These are phyloP conservation scores for Ophiostoma populinum DNA, from an alignment of 2,329 filamentous ascomycete species.

Conservation along the genomic window DNA sequence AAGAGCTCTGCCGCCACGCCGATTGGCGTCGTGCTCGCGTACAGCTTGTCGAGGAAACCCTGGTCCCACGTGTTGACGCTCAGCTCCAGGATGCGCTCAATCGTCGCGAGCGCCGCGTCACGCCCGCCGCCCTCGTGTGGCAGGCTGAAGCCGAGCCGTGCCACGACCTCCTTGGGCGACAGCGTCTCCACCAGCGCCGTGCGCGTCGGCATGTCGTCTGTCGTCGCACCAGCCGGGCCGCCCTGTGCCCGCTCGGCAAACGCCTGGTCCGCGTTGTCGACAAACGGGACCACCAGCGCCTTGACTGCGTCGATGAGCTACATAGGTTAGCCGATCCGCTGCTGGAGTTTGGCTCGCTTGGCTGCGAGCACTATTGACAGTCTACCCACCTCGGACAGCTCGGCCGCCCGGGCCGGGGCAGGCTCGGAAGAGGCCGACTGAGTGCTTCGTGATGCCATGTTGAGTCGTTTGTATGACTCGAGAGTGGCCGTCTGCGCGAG, in stretches of 20 bases:
- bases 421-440: not conserved
- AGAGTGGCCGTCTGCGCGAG: not conserved
- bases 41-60: conserved; percentile 90
- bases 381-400: conserved; percentile 17
- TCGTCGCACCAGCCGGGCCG: conserved; percentile 24
- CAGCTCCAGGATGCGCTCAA: conserved; percentile 58
- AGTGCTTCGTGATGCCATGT: not conserved
- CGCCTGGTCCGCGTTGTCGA: conserved; percentile 51
- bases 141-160: conserved; percentile 40
- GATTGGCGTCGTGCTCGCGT: conserved; percentile 73
- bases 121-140: conserved; percentile 44
- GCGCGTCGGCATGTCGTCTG: conserved; percentile 21
- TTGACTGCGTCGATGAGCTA: conserved; percentile 54
- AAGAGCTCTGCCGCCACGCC: conserved; percentile 75
- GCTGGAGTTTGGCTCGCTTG: no score
- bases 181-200: conserved; percentile 48
- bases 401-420: conserved; percentile 14
- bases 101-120: conserved; percentile 54
- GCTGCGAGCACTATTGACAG: no score
- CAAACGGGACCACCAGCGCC: conserved; percentile 51
- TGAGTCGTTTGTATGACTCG: not conserved
- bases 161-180: conserved; percentile 37
- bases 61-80: conserved; percentile 98
- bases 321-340: no score
- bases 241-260: conserved; percentile 34